Evolutionary conservation across 192 early-diverging fungal genomes (phyloP).

Genomic region (Jimgerdemannia flammicorona): DNA sequence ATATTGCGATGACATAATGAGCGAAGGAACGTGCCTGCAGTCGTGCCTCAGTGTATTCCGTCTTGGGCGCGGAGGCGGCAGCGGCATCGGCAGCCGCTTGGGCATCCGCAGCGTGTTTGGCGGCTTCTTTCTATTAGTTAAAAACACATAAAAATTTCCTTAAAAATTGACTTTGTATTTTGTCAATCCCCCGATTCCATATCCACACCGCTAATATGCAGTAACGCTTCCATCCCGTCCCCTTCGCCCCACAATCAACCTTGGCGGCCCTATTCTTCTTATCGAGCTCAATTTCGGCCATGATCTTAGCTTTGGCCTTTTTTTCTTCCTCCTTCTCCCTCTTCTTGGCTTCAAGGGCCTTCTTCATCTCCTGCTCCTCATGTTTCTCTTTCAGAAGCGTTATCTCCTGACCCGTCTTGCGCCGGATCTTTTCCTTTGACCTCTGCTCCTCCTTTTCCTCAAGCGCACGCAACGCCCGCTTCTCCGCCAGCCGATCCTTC

Average conservation of each 20-base stretch:
- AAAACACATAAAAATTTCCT: neutral
- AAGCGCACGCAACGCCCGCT: conserved; percentile 57
- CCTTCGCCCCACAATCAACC: conserved; percentile 25
- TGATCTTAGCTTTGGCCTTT: conserved; percentile 69
- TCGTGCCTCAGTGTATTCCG: conserved; percentile 70
- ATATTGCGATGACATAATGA: neutral
- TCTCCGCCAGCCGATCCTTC: conserved; percentile 55
- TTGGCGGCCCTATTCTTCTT: conserved; percentile 65
- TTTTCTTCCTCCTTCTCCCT: conserved; percentile 78
- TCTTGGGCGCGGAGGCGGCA: conserved; percentile 33
- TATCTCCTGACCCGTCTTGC: conserved; percentile 72
- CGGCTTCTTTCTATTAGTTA: conserved; percentile 26
- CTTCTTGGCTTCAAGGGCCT: conserved; percentile 62
- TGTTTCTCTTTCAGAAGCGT: conserved; percentile 62
- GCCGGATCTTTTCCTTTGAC: conserved; percentile 65
- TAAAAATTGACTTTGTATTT: no score
- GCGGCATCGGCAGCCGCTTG: conserved; percentile 21
- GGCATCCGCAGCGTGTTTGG: conserved; percentile 26
- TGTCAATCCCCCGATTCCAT: conserved; percentile 4
- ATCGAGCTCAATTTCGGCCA: conserved; percentile 76
- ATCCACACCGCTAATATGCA: neutral
- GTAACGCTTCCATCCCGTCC: no score
- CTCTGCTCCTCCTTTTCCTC: conserved; percentile 66
- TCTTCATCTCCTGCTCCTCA: conserved; percentile 73
- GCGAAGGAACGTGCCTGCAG: conserved; percentile 47